phyloP scores from a whole-genome alignment of 1,284 basidiomycete species.

The Ustilago sp. region DNA sequence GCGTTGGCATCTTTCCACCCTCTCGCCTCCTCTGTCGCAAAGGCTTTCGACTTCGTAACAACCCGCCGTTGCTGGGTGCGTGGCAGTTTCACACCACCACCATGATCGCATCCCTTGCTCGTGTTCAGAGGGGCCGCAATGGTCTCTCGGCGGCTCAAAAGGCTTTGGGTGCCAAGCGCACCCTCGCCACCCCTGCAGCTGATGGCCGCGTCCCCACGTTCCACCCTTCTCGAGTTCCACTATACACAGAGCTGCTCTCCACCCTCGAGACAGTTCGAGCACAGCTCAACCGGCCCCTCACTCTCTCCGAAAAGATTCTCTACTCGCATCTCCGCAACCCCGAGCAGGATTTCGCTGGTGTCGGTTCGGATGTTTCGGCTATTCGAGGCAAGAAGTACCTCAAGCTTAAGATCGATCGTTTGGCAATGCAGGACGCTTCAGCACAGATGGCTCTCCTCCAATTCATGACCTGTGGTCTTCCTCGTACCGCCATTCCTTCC shows the following conservation, averaged over 20 bases:
- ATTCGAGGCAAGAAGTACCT: slow-evolving; percentile 90
- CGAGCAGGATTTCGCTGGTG: slow-evolving; percentile 75
- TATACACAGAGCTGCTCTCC: slow-evolving; percentile 81
- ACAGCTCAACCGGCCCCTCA: slow-evolving; percentile 84
- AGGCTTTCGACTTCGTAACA: not conserved
- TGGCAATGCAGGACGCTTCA: slow-evolving; percentile 99
- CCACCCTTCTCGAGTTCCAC: slow-evolving; percentile 74
- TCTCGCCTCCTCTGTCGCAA: not conserved
- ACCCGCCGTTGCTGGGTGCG: not conserved
- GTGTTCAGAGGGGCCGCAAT: slow-evolving; percentile 41
- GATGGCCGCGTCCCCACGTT: slow-evolving; percentile 51
- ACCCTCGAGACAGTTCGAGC: slow-evolving; percentile 81
- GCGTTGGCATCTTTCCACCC: not conserved
- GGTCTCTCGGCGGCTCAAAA: slow-evolving; percentile 39
- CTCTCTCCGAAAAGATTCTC: slow-evolving; percentile 96
- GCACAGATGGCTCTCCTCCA: slow-evolving; percentile 99
- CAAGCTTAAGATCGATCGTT: slow-evolving; percentile 89
- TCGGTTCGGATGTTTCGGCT: slow-evolving; percentile 72
- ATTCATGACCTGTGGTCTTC: slow-evolving; percentile 96
- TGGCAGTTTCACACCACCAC: slow-evolving; percentile 9
- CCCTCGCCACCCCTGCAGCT: slow-evolving; percentile 44
- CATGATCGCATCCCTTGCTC: slow-evolving; percentile 49
- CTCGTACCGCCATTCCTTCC: slow-evolving; percentile 87
- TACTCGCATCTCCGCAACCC: slow-evolving; percentile 92
- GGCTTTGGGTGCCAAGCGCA: slow-evolving; percentile 35